Conservation (phyloP, 768 basidiomycete species). For the Rhizopogon roseolus region DNA sequence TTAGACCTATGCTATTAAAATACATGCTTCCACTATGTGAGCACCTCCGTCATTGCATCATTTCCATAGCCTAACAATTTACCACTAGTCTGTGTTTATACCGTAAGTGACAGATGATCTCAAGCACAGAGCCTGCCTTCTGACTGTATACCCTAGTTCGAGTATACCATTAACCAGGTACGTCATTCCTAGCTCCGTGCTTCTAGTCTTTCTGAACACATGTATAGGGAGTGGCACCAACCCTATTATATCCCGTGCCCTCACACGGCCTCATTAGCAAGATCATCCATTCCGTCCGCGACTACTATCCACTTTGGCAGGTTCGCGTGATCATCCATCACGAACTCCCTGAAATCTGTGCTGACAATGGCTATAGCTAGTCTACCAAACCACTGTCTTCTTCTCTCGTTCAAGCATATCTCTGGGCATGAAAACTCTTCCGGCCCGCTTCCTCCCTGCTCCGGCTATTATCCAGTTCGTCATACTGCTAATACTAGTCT, state of each 20-base stretch:
- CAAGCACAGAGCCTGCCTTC: neutral
- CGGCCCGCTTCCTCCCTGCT: slow-evolving; percentile 58
- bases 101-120: slow-evolving; percentile 33
- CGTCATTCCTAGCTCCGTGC: slow-evolving; percentile 1
- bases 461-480: slow-evolving; percentile 70
- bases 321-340: slow-evolving; percentile 25
- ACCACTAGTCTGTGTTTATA: slow-evolving; percentile 51
- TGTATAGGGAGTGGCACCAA: slow-evolving; percentile 79
- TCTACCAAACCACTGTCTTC: slow-evolving; percentile 90
- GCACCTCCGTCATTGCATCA: slow-evolving; percentile 25
- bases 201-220: neutral
- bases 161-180: slow-evolving; percentile 90
- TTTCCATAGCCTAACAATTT: slow-evolving; percentile 9
- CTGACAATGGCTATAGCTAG: slow-evolving; percentile 40
- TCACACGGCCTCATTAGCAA: slow-evolving; percentile 60
- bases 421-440: slow-evolving; percentile 76
- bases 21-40: slow-evolving; percentile 94
- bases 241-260: slow-evolving; percentile 84
- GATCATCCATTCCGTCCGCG: slow-evolving; percentile 79
- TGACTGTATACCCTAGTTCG: slow-evolving; percentile 54
- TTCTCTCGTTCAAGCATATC: slow-evolving; percentile 90
- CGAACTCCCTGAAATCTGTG: neutral
- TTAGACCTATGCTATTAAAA: slow-evolving; percentile 69
- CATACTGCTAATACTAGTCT: slow-evolving; percentile 57
- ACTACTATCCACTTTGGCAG: slow-evolving; percentile 97